phyloP scores from a whole-genome alignment of 495 filamentous ascomycete genomes.

The Astrocystis sublimbata region DNA sequence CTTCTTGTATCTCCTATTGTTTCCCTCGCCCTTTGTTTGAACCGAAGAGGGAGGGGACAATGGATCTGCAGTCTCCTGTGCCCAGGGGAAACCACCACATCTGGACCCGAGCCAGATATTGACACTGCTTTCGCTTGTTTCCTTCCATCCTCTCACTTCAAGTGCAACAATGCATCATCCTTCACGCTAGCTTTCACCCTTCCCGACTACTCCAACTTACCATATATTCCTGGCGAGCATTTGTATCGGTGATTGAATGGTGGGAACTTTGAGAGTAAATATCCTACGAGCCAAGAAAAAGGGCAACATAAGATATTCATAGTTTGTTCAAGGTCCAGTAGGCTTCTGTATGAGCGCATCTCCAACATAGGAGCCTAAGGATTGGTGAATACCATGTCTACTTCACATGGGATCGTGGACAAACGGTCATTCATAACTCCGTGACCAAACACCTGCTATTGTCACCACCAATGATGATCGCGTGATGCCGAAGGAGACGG shows the following conservation, averaged over 20 bases:
- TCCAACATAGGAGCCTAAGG: constrained; percentile 19
- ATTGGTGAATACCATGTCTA: constrained; percentile 21
- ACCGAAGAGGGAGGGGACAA: constrained; percentile 2
- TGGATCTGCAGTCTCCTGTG: constrained; percentile 4
- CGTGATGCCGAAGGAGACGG: constrained; percentile 4
- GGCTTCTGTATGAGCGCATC: constrained; percentile 21
- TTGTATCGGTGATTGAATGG: constrained; percentile 24
- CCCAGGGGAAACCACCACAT: constrained; percentile 7
- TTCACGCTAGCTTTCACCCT: constrained; percentile 16
- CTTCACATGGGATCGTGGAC: neutral
- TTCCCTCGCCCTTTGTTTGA: constrained; percentile 10
- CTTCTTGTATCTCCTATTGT: constrained; percentile 12
- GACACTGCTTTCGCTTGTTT: constrained; percentile 21
- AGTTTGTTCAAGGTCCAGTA: constrained; percentile 32
- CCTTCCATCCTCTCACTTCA: constrained; percentile 14
- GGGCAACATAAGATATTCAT: constrained; percentile 30
- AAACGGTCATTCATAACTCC: neutral
- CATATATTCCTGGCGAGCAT: constrained; percentile 25
- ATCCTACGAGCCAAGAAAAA: constrained; percentile 35
- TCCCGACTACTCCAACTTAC: constrained; percentile 30
- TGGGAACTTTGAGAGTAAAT: constrained; percentile 29
- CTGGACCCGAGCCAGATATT: constrained; percentile 21
- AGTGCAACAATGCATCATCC: constrained; percentile 24
- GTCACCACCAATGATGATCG: constrained; percentile 5
- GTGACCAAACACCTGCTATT: neutral